Base-by-base conservation (phyloP, 306 rosid genomes). In the Malus sylvestris region DNA sequence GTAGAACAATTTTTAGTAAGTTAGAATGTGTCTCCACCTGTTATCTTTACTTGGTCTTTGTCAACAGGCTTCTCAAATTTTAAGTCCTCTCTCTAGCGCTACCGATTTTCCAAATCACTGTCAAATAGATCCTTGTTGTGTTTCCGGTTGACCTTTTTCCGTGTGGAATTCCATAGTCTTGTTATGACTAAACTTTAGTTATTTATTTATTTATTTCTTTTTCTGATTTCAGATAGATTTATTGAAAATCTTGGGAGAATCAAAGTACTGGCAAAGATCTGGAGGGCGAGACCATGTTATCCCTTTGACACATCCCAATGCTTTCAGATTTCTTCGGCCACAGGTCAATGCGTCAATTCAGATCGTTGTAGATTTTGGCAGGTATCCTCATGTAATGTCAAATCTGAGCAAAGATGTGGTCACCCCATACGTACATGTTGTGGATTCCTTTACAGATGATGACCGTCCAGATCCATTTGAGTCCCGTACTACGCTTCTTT, bases 271-370 rank as follows among this genome's bases (percentile, higher is more conserved):
- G 99, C 79, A 85, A 73, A 89, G 87, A 84, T 88, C 90, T 73
- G 88, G 86, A 73, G 98, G 98, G 23, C 88, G 93, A 88, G 93
- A 96, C 86, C 99, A 96, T 72, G 84, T 92, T 70, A 76, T 96
- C 83, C 98, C 99, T 44, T 62, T 92, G 96, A 91, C 99, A 42
- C 99, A 96, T 84, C 99, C 99, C 40, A 96, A 96, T 79, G 98
- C 99, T 76, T 96, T 96, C 83, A 92, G 99, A 82, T 91, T 96
- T 86, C 89, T 92, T 44, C 82, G 99, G 25, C 59, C 85, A 70
- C 89, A 88, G 82, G 68, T 96, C 82, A 96, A 91, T 79, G 89
- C 80, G 15, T 87, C 96, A 5, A 89, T 96, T 87, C 98, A 90
- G 85, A 83, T 96, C 76, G 98, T 96, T 70, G 99, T 96, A 76